Evolutionary conservation across 768 basidiomycete genomes (phyloP), one percentile per base, ranked within the genome.

Genomic region (Pulveroboletus sp.): DNA sequence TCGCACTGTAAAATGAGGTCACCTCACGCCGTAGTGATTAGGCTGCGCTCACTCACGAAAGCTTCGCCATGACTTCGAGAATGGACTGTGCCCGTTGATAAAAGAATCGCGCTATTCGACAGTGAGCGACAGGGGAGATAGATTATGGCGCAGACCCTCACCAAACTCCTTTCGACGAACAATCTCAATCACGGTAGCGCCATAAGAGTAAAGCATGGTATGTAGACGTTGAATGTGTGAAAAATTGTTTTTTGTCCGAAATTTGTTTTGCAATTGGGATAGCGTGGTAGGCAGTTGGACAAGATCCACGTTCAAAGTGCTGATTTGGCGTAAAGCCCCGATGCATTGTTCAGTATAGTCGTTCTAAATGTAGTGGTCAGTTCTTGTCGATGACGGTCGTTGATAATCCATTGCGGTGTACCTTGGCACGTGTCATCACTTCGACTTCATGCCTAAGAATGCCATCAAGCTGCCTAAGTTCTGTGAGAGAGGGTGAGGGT

Each of bases 111-210:
- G 81, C 89, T 91, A 50, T 33, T 30, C 8, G 39, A 17, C 0
- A 3, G 14, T 65, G 43, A 64, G 54, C 10, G 38, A 46, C 6
- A 15, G 21, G 26, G 7, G 5, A 4, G 2, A 46, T 32, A 39
- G 7, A 28, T 32, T 21, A n/a, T 12, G 15, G 36, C 27, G 26
- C 45, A 47, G 7, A 30, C 47, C 67, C 83, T 66, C 53, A 86
- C 91, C 76, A 66, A 95, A 96, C 63, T 95, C 91, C 58, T 90
- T 90, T 47, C 95, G 76, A 50, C 95, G 76, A 2, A 94, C 89
- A 28, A 97, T 83, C 68, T 98, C 95, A 15, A 93, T 78, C 8
- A 96, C 78, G 0, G 93, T 92, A 1, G 90, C 89, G 0, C 89
- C 88, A 66, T 98, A 98, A 0, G 90, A 92, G 61, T 92, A 93